Evolutionary conservation across 169 alveolate species (phyloP).

Genomic region (Plasmodium falciparum): DNA sequence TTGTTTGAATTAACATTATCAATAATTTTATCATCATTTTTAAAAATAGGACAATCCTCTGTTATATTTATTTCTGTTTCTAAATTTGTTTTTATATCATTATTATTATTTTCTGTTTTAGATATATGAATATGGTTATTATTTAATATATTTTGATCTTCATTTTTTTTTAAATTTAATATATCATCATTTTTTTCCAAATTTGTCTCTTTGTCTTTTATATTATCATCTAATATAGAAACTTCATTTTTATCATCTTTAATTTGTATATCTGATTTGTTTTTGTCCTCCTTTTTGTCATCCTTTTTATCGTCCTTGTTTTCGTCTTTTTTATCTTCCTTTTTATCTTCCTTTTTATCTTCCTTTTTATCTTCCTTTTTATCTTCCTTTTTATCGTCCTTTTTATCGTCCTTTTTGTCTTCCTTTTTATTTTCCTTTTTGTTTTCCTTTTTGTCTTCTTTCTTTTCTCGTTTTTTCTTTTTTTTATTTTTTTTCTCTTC

Average conservation of each 20-base stretch:
- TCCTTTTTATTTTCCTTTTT: neutral
- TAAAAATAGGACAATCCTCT: constrained; percentile 5
- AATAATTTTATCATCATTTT: too few relatives aligned
- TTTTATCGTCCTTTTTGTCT: neutral
- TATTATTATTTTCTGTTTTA: neutral
- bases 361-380: neutral
- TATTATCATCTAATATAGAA: constrained; percentile 5
- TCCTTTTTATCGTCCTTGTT: too few relatives aligned
- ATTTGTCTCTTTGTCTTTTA: constrained; percentile 22
- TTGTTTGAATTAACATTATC: too few relatives aligned
- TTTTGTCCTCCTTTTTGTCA: neutral
- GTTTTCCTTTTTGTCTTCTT: constrained; percentile 14
- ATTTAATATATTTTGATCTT: constrained; percentile 17
- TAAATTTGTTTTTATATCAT: constrained; percentile 13
- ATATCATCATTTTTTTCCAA: constrained; percentile 12
- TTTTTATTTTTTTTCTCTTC: constrained; percentile 55
- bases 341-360: neutral
- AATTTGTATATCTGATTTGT: constrained; percentile 4
- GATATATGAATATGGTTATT: neutral
- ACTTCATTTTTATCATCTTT: constrained; percentile 9
- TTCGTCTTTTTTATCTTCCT: too few relatives aligned
- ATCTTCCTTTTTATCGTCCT: neutral
- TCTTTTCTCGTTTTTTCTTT: constrained; percentile 41
- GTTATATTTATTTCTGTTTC: constrained; percentile 3
- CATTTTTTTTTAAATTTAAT: constrained; percentile 5